Base-by-base conservation (phyloP, 371 early-diverging fungal genomes). In the Mucor circinelloides region DNA sequence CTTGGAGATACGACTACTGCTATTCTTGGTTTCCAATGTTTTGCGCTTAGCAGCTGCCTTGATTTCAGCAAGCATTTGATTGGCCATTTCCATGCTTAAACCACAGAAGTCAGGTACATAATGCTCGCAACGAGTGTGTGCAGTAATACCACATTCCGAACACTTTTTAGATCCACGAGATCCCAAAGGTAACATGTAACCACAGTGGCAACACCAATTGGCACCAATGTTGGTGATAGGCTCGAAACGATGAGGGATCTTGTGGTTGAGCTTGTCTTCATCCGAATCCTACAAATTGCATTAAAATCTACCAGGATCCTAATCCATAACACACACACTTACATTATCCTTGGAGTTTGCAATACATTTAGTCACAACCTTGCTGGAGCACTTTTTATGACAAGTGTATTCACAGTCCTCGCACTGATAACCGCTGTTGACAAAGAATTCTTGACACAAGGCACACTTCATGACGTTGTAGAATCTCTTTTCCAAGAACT, bases 191-290 rank as follows among this genome's bases (percentile, higher is more conserved):
- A 99, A 87, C 87, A 96, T 91, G 56, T 90, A 90, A 32, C 99
- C 99, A 85, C 99, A 99, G 79, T 99, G 99, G 72, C 91, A 90
- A 81, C 99, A 99, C 96, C 97, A 99, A 72, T 90, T 88, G 27
- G 95, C 91, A 23, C 89, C 90, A 62, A 93, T 82, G 58, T 87
- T 91, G 48, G 91, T 90, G 15, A 89, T 77, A 21, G 81, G 85
- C 68, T 93, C 91, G 72, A 95, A 96, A 27, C 94, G 89, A 84
- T 99, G 99, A 27, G 96, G 96, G 70, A 98, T 97, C 48, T 92
- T 90, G 79, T 98, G 97, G 27, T 89, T 89, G 17, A 93, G 79
- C 38, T 88, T 84, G 21, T 92, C 89, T 60, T 82, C 85, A 52
- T 87, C 87, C 4, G 85, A 72, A 52, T 83, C 82, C 76, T 83